Conservation (phyloP, 2,329 filamentous ascomycete genomes). For the Coniochaeta sp. region DNA sequence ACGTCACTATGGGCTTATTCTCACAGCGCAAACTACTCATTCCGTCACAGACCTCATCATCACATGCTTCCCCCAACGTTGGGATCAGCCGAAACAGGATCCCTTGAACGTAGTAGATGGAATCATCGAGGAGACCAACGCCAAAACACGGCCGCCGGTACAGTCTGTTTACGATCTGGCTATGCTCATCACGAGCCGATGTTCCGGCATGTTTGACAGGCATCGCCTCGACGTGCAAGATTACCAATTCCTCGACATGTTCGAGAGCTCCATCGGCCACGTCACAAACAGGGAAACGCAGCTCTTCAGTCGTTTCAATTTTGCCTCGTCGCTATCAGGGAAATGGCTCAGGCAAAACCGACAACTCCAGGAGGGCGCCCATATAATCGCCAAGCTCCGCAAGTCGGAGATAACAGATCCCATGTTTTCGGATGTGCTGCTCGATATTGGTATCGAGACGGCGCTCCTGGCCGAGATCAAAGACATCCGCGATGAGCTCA, state of each 20-base stretch:
- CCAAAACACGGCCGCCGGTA: conserved; percentile 52
- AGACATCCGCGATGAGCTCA: conserved; percentile 61
- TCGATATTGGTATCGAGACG: conserved; percentile 55
- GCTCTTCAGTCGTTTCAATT: conserved; percentile 54
- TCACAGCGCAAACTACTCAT: neutral
- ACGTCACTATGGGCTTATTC: neutral
- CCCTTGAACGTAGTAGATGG: conserved; percentile 56
- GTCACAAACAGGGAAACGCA: conserved; percentile 46
- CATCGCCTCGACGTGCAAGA: conserved; percentile 50
- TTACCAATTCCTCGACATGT: conserved; percentile 61
- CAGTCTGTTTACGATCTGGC: conserved; percentile 56
- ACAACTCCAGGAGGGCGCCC: neutral
- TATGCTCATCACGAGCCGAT: conserved; percentile 52
- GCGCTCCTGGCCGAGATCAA: conserved; percentile 56
- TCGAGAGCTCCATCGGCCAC: conserved; percentile 53
- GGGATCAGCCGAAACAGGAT: conserved; percentile 54
- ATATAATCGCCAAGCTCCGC: conserved; percentile 10
- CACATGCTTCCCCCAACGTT: conserved; percentile 50
- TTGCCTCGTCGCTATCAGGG: conserved; percentile 48
- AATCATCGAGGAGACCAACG: conserved; percentile 59
- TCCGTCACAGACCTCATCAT: conserved; percentile 44
- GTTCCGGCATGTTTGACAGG: conserved; percentile 53
- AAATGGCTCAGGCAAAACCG: conserved; percentile 36
- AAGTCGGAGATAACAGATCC: conserved; percentile 5
- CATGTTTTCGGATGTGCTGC: conserved; percentile 44